Conservation (phyloP, 257 asterid genomes). For the Orobanche coerulescens region DNA sequence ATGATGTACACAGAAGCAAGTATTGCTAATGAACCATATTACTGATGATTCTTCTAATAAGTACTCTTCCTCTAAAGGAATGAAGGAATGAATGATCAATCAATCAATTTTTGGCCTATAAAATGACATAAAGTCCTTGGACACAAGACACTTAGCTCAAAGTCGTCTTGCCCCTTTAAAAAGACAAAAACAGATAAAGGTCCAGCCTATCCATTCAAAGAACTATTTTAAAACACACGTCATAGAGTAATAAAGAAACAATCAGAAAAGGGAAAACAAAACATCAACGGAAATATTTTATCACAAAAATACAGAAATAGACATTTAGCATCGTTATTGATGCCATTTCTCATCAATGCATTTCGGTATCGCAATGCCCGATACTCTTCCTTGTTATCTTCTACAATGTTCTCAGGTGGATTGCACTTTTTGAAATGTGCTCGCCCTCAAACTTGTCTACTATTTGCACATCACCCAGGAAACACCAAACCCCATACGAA, state of each 20-base stretch:
- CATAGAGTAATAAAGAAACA: no score
- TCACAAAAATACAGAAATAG: background rate
- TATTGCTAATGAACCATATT: background rate
- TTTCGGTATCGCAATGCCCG: background rate
- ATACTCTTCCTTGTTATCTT: background rate
- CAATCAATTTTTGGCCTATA: no score
- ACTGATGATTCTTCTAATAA: background rate
- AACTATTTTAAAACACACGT: no score
- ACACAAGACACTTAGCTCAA: background rate
- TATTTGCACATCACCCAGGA: background rate
- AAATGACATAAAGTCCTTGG: no score
- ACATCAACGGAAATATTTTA: background rate
- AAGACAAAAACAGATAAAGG: background rate
- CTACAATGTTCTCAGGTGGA: background rate
- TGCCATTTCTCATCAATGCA: background rate
- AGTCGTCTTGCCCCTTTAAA: background rate
- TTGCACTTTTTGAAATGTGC: background rate
- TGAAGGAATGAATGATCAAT: no score
- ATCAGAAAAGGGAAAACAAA: no score
- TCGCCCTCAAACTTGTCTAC: background rate
- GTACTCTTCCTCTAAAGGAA: background rate
- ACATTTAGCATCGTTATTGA: background rate
- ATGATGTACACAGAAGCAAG: constrained; percentile 6
- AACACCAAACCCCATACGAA: background rate
- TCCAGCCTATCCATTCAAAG: background rate